Evolutionary conservation across 345 rosid species (phyloP).

Genomic region (Odontarrhena argentea): DNA sequence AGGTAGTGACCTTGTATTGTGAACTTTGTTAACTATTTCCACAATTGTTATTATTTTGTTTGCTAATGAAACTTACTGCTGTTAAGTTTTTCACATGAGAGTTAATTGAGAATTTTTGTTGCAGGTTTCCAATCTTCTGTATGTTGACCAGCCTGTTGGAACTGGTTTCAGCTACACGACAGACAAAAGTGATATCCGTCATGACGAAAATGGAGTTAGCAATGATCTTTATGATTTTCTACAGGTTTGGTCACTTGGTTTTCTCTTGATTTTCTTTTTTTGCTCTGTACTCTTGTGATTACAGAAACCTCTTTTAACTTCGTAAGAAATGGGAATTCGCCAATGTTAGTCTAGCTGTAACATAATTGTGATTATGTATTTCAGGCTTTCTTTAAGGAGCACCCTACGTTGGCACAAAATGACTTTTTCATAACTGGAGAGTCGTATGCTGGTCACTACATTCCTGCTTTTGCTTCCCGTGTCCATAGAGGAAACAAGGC

Average conservation of each 20-base stretch:
- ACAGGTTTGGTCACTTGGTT: conserved; percentile 59
- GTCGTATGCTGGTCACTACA: conserved; percentile 99
- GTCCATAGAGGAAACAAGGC: conserved; percentile 92
- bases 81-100: conserved; percentile 1
- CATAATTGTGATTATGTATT: conserved; percentile 10
- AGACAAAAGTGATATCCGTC: conserved; percentile 84
- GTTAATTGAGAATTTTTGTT: conserved; percentile 25
- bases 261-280: conserved; percentile 1
- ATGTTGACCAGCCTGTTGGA: conserved; percentile 96
- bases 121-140: conserved; percentile 90
- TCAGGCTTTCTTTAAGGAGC: conserved; percentile 91
- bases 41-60: background rate
- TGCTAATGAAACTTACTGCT: background rate
- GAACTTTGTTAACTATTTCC: background rate
- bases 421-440: conserved; percentile 97
- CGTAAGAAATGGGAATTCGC: background rate
- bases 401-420: conserved; percentile 70
- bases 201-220: conserved; percentile 85
- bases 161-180: conserved; percentile 96
- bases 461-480: conserved; percentile 95
- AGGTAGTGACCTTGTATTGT: conserved; percentile 46
- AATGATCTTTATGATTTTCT: conserved; percentile 92
- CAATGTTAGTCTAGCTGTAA: conserved; percentile 7
- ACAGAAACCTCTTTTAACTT: background rate
- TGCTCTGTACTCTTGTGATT: background rate